Conservation (phyloP, 805 yeast species). For the Teunomyces stri region DNA sequence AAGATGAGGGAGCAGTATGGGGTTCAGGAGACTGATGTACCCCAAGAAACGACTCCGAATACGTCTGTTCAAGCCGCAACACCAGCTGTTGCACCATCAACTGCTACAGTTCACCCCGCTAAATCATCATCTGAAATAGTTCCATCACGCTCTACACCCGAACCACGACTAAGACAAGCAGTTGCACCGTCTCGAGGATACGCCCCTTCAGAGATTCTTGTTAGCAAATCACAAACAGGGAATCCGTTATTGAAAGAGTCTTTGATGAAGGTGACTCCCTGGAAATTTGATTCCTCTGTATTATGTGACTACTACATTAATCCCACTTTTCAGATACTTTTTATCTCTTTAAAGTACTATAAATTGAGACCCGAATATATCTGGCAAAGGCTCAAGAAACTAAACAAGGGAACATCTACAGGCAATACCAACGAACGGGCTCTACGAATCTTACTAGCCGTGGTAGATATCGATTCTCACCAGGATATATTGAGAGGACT, state of each 20-base stretch:
- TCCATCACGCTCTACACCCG: not conserved
- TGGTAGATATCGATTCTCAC: constrained; percentile 63
- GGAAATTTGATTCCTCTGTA: constrained; percentile 55
- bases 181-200: not conserved
- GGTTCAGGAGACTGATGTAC: constrained; percentile 2
- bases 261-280: constrained; percentile 48
- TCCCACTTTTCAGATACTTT: constrained; percentile 53
- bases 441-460: constrained; percentile 55
- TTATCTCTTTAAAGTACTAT: constrained; percentile 68
- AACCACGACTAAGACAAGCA: not conserved
- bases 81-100: not conserved
- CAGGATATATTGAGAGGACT: constrained; percentile 48
- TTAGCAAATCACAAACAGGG: constrained; percentile 60
- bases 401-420: constrained; percentile 32
- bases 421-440: constrained; percentile 36
- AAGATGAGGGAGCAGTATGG: constrained; percentile 50
- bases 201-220: constrained; percentile 12
- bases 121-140: not conserved
- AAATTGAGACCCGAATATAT: constrained; percentile 76
- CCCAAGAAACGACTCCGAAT: not conserved
- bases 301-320: constrained; percentile 62
- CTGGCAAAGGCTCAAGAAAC: constrained; percentile 49
- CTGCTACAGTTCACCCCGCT: not conserved
- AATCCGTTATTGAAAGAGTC: constrained; percentile 61
- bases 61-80: not conserved